A percentile compares a stretch with the other conserved stretches of the same genome.
Evolutionary conservation across 805 yeast species (phyloP).

Genomic region (Tetrapisispora taiwanensis): DNA sequence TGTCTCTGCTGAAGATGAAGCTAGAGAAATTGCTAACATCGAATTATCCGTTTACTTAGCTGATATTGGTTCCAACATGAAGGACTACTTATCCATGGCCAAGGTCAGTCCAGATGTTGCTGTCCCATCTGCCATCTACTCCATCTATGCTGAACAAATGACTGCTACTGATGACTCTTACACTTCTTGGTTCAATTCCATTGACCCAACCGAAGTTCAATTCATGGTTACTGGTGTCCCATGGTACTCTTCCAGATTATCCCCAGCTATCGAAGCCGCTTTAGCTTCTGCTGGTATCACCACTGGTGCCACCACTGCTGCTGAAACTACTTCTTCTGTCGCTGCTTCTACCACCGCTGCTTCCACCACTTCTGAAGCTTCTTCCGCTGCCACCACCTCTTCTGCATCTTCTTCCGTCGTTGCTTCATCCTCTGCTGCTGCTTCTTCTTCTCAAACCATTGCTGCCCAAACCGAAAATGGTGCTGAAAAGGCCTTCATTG

Average conservation of each 20-base stretch:
- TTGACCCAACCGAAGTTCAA: constrained; percentile 21
- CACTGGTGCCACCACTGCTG: not conserved
- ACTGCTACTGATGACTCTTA: constrained; percentile 28
- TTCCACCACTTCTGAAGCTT: constrained; percentile 14
- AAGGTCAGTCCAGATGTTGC: constrained; percentile 4
- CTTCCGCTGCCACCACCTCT: constrained; percentile 16
- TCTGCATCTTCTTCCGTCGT: constrained; percentile 22
- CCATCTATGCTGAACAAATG: constrained; percentile 11
- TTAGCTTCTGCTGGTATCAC: constrained; percentile 2
- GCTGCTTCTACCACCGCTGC: not conserved
- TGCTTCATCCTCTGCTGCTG: constrained; percentile 15
- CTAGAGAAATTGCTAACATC: constrained; percentile 7
- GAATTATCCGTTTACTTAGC: constrained; percentile 12
- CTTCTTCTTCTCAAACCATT: constrained; percentile 9
- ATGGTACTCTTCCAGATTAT: constrained; percentile 7
- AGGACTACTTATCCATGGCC: constrained; percentile 8
- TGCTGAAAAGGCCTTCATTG: constrained; percentile 15
- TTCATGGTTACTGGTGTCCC: constrained; percentile 21
- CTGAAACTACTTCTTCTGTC: not conserved
- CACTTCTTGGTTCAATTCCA: constrained; percentile 22
- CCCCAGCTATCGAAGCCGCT: constrained; percentile 4
- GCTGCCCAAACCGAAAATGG: constrained; percentile 16
- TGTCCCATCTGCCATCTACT: constrained; percentile 11
- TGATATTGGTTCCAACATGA: constrained; percentile 11
- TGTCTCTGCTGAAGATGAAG: constrained; percentile 6